phyloP scores from a whole-genome alignment of 163 green algal genomes.

The Scenedesmus sp. region DNA sequence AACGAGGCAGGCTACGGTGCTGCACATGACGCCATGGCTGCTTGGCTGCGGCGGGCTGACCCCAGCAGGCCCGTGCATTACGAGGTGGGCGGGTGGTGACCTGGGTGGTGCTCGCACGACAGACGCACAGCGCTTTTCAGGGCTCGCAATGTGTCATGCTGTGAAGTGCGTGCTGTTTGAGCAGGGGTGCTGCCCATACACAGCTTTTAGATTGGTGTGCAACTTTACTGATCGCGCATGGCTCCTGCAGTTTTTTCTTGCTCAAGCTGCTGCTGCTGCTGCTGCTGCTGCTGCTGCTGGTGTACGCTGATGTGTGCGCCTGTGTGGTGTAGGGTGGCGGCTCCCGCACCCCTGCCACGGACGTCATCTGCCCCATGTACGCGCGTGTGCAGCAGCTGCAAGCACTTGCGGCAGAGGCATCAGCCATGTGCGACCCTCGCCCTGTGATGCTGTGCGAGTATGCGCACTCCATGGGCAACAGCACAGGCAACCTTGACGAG shows the following conservation, averaged over 20 bases:
- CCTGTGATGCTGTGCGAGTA: slow-evolving; percentile 98
- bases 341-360: slow-evolving; percentile 85
- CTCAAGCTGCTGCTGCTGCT: neutral
- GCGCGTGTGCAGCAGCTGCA: slow-evolving; percentile 82
- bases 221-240: no score
- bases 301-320: neutral
- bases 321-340: slow-evolving; percentile 79
- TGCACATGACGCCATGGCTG: slow-evolving; percentile 78
- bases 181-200: no score
- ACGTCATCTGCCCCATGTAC: slow-evolving; percentile 97
- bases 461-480: slow-evolving; percentile 98
- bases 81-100: slow-evolving; percentile 69
- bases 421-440: slow-evolving; percentile 50
- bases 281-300: no score
- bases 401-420: slow-evolving; percentile 54
- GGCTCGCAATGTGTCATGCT: no score
- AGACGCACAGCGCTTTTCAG: no score
- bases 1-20: slow-evolving; percentile 92
- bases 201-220: no score
- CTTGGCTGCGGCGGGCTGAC: slow-evolving; percentile 81
- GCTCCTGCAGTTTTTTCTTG: no score
- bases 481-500: slow-evolving; percentile 89
- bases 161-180: no score
- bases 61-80: slow-evolving; percentile 84
- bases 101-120: no score